phyloP scores from a whole-genome alignment of 177 flowering plant species.

The Telopea speciosissima region DNA sequence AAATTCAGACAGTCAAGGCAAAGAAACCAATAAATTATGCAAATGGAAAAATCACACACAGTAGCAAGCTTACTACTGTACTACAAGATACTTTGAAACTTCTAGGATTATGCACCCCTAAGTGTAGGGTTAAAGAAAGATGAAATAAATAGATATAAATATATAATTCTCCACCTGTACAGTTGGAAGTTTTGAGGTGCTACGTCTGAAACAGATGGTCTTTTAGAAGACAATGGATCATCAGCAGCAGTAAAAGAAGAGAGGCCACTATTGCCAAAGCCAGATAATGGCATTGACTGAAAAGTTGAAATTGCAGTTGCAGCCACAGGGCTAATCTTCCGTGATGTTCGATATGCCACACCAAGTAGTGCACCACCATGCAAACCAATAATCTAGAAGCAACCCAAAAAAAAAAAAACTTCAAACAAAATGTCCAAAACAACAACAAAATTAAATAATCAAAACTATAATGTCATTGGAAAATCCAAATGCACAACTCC shows the following conservation, averaged over 20 bases:
- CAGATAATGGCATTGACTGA: constrained; percentile 92
- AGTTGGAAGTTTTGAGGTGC: constrained; percentile 87
- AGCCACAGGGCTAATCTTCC: constrained; percentile 75
- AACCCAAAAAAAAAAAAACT: not conserved
- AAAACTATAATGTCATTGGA: not conserved
- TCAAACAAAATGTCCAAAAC: too few species aligned
- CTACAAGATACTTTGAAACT: not conserved
- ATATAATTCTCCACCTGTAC: constrained; percentile 67
- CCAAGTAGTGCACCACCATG: constrained; percentile 98
- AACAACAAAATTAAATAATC: too few species aligned
- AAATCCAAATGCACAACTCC: not conserved
- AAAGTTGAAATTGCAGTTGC: constrained; percentile 90
- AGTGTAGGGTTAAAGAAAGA: not conserved
- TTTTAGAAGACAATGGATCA: constrained; percentile 64
- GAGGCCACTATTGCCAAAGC: constrained; percentile 62
- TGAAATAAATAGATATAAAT: not conserved
- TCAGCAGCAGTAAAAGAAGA: constrained; percentile 68
- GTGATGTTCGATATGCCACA: constrained; percentile 83
- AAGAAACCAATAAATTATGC: too few species aligned
- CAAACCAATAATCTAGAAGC: constrained; percentile 69
- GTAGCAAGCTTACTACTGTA: constrained; percentile 1
- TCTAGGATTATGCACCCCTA: not conserved
- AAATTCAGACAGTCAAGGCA: not conserved
- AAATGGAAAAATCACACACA: not conserved
- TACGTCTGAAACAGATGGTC: constrained; percentile 53